Percentiles rank a stretch among this genome's conserved stretches.
These are phyloP conservation scores for Cyberlindnera japonica DNA, from an alignment of 805 yeast genomes.

Conservation along the genomic window DNA sequence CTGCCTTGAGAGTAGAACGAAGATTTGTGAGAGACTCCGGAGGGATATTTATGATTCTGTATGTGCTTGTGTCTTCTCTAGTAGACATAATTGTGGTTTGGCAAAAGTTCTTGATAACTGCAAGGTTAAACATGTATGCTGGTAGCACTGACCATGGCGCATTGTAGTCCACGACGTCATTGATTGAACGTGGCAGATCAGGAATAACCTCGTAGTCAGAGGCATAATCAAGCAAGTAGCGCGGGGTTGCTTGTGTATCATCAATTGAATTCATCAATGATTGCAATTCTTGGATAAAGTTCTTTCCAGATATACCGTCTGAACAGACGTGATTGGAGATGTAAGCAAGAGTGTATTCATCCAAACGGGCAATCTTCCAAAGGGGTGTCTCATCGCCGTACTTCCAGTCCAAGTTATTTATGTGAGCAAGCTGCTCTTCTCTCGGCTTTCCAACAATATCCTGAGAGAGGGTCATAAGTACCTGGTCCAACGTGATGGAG, in stretches of 20 bases:
- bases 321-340: constrained; percentile 23
- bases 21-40: neutral
- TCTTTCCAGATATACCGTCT: constrained; percentile 21
- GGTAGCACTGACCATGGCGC: constrained; percentile 17
- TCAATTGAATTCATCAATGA: constrained; percentile 4
- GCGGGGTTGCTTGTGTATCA: neutral
- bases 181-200: constrained; percentile 19
- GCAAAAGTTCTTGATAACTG: constrained; percentile 5
- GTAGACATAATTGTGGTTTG: neutral
- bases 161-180: constrained; percentile 9
- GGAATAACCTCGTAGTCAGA: constrained; percentile 11
- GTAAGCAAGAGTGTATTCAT: constrained; percentile 16
- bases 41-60: constrained; percentile 14
- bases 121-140: constrained; percentile 9
- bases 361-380: constrained; percentile 20
- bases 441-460: neutral
- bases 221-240: constrained; percentile 13
- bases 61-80: constrained; percentile 12
- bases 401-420: constrained; percentile 16
- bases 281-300: constrained; percentile 15
- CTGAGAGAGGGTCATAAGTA: constrained; percentile 13
- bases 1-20: neutral
- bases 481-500: constrained; percentile 12
- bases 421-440: constrained; percentile 5
- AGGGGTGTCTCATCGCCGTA: constrained; percentile 16